Conservation (phyloP, 2,329 filamentous ascomycete species). For the Fusarium humuli region DNA sequence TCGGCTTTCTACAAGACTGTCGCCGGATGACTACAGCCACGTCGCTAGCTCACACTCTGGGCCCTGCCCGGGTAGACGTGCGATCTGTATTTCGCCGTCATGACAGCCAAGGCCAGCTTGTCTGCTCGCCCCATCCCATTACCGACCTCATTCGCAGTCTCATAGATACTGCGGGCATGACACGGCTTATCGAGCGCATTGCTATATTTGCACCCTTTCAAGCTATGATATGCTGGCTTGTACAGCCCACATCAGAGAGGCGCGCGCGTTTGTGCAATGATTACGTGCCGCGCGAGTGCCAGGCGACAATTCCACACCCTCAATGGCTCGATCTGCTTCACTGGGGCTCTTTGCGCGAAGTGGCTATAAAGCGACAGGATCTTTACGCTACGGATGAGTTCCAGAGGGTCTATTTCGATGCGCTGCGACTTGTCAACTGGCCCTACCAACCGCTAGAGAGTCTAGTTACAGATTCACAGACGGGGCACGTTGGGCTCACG, state of each 20-base stretch:
- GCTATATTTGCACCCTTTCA: conserved; percentile 50
- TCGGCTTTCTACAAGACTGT: conserved; percentile 53
- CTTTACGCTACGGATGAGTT: conserved; percentile 55
- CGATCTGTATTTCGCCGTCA: conserved; percentile 50
- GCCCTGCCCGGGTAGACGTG: conserved; percentile 51
- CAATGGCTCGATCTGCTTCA: conserved; percentile 51
- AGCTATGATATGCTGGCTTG: conserved; percentile 47
- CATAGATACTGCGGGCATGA: conserved; percentile 46
- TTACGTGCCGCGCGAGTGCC: conserved; percentile 45
- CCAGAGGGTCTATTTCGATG: conserved; percentile 49
- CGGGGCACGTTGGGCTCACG: conserved; percentile 39
- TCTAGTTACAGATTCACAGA: conserved; percentile 35
- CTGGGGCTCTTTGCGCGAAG: conserved; percentile 52
- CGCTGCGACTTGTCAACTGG: conserved; percentile 53
- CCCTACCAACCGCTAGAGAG: conserved; percentile 39
- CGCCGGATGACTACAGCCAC: conserved; percentile 48
- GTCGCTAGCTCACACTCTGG: conserved; percentile 48
- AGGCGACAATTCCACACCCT: conserved; percentile 46
- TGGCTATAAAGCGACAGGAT: conserved; percentile 51
- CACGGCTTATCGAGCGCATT: conserved; percentile 49
- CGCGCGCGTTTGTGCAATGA: conserved; percentile 39
- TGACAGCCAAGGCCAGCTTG: conserved; percentile 33
- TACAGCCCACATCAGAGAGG: conserved; percentile 49
- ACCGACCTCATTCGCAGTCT: conserved; percentile 48
- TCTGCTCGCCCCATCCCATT: conserved; percentile 47